These are phyloP conservation scores for Sutorius australiensis DNA, from an alignment of 768 basidiomycete species.

Conservation along the genomic window DNA sequence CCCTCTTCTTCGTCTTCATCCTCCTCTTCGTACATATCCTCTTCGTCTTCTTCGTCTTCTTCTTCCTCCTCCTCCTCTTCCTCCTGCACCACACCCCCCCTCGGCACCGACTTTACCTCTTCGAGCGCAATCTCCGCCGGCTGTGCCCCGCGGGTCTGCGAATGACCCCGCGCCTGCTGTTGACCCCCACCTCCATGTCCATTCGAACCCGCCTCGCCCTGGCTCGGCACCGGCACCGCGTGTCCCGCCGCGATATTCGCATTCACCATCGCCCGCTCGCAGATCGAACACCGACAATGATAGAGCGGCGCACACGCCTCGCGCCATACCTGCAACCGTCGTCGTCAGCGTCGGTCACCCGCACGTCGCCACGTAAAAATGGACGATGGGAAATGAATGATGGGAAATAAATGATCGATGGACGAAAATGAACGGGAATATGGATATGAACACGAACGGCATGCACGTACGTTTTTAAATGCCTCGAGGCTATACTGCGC, in stretches of 20 bases:
- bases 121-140: slow-evolving; percentile 24
- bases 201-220: slow-evolving; percentile 14
- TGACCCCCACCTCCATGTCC: not conserved
- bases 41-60: slow-evolving; percentile 29
- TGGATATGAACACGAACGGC: not conserved
- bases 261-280: slow-evolving; percentile 59
- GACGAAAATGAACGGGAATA: too few species aligned
- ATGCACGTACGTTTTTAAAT: slow-evolving; percentile 47
- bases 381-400: too few species aligned
- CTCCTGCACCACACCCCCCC: slow-evolving; percentile 20
- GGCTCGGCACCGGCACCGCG: slow-evolving; percentile 32
- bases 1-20: slow-evolving; percentile 30
- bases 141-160: not conserved
- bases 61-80: slow-evolving; percentile 28
- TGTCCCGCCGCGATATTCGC: slow-evolving; percentile 45
- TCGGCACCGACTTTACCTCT: slow-evolving; percentile 21
- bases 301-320: slow-evolving; percentile 71
- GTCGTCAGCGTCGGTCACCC: too few species aligned
- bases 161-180: too few species aligned
- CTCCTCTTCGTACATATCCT: slow-evolving; percentile 13
- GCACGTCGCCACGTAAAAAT: too few species aligned
- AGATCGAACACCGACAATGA: slow-evolving; percentile 70
- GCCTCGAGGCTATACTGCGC: slow-evolving; percentile 58
- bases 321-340: slow-evolving; percentile 55
- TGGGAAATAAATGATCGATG: too few species aligned